A percentile compares a stretch with the other conserved stretches of the same genome.
Evolutionary conservation across 257 asterid genomes (phyloP).

Genomic region (Eucommia ulmoides): DNA sequence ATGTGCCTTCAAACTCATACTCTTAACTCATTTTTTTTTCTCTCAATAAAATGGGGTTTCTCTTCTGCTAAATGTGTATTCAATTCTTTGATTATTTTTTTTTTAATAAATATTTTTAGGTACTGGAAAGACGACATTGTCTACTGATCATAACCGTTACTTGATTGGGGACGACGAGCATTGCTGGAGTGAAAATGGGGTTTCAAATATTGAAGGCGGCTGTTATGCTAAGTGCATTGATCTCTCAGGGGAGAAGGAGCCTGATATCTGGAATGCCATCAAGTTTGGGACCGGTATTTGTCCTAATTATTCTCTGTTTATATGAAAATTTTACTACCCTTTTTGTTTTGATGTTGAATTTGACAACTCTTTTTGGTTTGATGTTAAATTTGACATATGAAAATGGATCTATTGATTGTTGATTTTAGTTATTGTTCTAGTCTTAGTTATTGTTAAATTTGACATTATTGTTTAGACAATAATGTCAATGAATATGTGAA

Average conservation of each 20-base stretch:
- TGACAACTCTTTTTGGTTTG: neutral
- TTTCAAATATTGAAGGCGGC: slow-evolving; percentile 2
- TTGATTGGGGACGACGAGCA: slow-evolving; percentile 3
- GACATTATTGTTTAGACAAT: too few relatives aligned
- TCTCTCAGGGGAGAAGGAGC: neutral
- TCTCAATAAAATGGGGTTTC: neutral
- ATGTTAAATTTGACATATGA: neutral
- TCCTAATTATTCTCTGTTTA: neutral
- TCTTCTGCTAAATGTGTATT: neutral
- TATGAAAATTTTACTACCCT: neutral
- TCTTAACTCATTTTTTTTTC: neutral
- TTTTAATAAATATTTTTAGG: neutral
- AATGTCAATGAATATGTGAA: too few relatives aligned
- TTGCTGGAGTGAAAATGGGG: slow-evolving; percentile 1
- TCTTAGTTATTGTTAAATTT: too few relatives aligned
- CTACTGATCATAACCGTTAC: neutral
- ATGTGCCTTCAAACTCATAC: neutral
- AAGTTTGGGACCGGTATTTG: neutral
- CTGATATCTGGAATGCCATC: neutral
- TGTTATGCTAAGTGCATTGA: slow-evolving; percentile 1
- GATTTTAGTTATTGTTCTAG: too few relatives aligned
- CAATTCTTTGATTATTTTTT: neutral
- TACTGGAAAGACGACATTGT: neutral
- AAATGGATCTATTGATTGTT: neutral
- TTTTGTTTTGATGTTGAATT: neutral